Evolutionary conservation across 176 grass and related monocot genomes (phyloP), one percentile per base, ranked within the genome.

Genomic region (Tillandsia fasciculata): DNA sequence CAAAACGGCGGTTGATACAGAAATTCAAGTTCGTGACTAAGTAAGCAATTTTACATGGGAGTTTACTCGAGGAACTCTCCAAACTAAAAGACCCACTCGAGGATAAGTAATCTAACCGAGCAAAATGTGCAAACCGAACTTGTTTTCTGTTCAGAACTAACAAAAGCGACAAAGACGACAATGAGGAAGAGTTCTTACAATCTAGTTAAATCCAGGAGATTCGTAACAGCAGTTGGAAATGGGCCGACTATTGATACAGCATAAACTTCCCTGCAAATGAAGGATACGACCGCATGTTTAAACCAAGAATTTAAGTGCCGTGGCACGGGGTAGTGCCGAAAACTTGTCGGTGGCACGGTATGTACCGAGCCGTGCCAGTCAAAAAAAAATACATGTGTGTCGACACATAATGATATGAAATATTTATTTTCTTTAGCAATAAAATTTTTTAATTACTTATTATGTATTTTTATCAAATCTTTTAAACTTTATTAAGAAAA

Each of bases 171-270:
- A 72, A 48, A 0, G 33, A 50, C 12, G 28, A 47, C 13, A 73
- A 79, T 53, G 48, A 49, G 52, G 48, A 74, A 80, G 47, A 50
- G 63, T 64, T 76, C 89, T 99, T 84, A 90, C 95, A 99, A 73
- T 85, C 66, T 99, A 74, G 68, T 99, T 56, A 99, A 77, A 84
- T 99, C 95, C 80, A 99, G 73, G 51, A 99, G 84, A 69, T 99
- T 99, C 47, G 95, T 99, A 61, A 99, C 95, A 75, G 94, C 94
- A 70, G 90, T 86, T 33, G 94, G 94, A 65, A 99, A 94, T 59
- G 84, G 87, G 47, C 95, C 95, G 74, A 99, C 90, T 67, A 99
- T 99, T 64, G 95, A 99, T 53, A 94, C 90, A 49, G 87, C 95
- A 73, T 99, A 99, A 22, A 99, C 95, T 84, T 99, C 95, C 78